These are phyloP conservation scores for Podila epigama DNA, from an alignment of 192 early-diverging fungal genomes.

Conservation along the genomic window DNA sequence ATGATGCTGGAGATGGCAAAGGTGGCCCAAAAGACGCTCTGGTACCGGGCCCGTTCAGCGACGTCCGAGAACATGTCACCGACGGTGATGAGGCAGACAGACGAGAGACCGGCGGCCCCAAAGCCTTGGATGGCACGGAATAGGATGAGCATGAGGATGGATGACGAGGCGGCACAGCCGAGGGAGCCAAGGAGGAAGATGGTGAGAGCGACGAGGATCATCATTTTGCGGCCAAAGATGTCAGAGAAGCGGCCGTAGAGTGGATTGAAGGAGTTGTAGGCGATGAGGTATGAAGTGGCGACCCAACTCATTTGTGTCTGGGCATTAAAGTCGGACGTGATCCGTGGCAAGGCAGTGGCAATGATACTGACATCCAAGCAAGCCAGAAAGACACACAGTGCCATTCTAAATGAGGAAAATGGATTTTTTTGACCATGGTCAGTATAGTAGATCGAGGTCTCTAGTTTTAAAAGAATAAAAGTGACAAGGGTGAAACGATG, in stretches of 20 bases:
- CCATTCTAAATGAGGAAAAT: neutral
- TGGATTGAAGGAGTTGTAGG: conserved; percentile 73
- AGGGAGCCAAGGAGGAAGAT: conserved; percentile 49
- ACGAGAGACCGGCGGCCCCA: conserved; percentile 79
- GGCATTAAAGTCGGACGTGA: conserved; percentile 73
- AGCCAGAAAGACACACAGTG: conserved; percentile 60
- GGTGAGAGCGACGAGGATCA: conserved; percentile 24
- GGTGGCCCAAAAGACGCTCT: conserved; percentile 76
- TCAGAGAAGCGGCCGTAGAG: conserved; percentile 84
- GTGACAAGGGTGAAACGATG: neutral
- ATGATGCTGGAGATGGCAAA: conserved; percentile 77
- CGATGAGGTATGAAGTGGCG: conserved; percentile 74
- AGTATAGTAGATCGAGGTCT: neutral
- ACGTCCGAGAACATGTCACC: conserved; percentile 79
- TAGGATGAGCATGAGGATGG: conserved; percentile 67
- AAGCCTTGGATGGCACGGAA: conserved; percentile 80
- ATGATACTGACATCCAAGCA: conserved; percentile 86
- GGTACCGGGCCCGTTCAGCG: conserved; percentile 82
- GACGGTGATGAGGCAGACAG: conserved; percentile 81
- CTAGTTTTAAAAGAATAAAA: neutral
- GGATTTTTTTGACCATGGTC: neutral
- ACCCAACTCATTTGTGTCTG: conserved; percentile 82
- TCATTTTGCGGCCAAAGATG: conserved; percentile 64
- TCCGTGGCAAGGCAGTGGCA: conserved; percentile 72
- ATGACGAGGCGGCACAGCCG: conserved; percentile 53